Percentiles rank a stretch among this genome's conserved stretches.
These are phyloP conservation scores for Citrus inodora DNA, from an alignment of 345 rosid species.

Conservation along the genomic window DNA sequence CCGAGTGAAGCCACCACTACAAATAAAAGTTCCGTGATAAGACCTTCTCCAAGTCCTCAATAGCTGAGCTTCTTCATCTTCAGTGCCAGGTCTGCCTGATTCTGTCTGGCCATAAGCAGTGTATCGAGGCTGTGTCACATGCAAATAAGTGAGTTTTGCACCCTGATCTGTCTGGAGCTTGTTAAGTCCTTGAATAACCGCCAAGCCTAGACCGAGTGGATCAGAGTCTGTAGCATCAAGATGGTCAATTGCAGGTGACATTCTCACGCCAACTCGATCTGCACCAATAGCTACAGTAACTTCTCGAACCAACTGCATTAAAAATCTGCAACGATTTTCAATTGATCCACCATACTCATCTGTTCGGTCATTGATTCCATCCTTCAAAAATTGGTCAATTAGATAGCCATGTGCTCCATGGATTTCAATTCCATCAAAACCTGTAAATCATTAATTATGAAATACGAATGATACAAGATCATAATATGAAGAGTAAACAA, in stretches of 20 bases:
- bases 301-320: slow-evolving; percentile 54
- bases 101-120: slow-evolving; percentile 59
- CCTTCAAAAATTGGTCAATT: slow-evolving; percentile 77
- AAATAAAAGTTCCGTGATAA: slow-evolving; percentile 67
- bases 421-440: slow-evolving; percentile 86
- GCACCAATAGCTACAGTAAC: slow-evolving; percentile 52
- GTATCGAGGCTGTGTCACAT: slow-evolving; percentile 83
- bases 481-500: too few species aligned
- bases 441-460: slow-evolving; percentile 21
- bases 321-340: slow-evolving; percentile 64
- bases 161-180: slow-evolving; percentile 48
- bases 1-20: slow-evolving; percentile 72
- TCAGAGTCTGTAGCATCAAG: slow-evolving; percentile 76
- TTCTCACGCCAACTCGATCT: slow-evolving; percentile 58
- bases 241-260: slow-evolving; percentile 84
- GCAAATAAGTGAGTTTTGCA: slow-evolving; percentile 62
- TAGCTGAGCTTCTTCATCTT: slow-evolving; percentile 54
- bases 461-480: background rate
- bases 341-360: slow-evolving; percentile 81
- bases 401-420: slow-evolving; percentile 91
- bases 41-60: slow-evolving; percentile 49
- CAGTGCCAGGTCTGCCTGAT: slow-evolving; percentile 52
- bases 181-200: slow-evolving; percentile 58
- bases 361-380: slow-evolving; percentile 71
- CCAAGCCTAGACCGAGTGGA: slow-evolving; percentile 64